Evolutionary conservation across 208 protist genomes (phyloP), one percentile per base, ranked within the genome.

Genomic region (Trypanosoma vivax): DNA sequence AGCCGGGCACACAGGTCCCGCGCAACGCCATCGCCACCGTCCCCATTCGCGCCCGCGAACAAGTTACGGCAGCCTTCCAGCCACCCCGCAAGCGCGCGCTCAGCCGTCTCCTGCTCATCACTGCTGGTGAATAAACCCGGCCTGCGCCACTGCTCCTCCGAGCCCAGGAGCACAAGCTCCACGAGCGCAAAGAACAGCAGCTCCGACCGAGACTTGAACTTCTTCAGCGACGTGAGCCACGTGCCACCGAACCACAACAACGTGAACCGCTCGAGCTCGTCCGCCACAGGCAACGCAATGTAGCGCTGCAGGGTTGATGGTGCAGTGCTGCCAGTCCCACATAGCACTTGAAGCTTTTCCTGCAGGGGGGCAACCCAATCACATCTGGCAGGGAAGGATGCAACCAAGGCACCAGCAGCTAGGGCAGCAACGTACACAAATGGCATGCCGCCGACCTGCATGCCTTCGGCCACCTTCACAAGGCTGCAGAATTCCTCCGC

Each of bases 141-240:
- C 34, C 30, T 53, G n/a, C 24, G 13, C 79, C 76, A 91, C 29
- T 49, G 49, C 35, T 65, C 60, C 70, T 92, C 85, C 1, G 79
- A 76, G 21, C 73, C 68, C 3, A 60, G 38, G 23, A 84, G 53
- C 7, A 88, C 81, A 31, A 61, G 33, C 59, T 90, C 85, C 3
- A 87, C 49, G 7, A 72, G 60, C 37, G 48, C 74, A 56, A 71
- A 86, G 55, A 72, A 90, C 19, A 90, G 68, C 71, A 90, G 71
- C 56, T 93, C 86, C 14, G 61, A 63, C 18, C 86, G 75, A 1
- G 76, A 76, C 29, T 70, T 65, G 35, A 90, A 93, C 66, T 93
- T 93, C 40, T 76, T 70, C 21, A 57, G 48, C 9, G n/a, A n/a
- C 37, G 48, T 38, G 40, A 58, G 38, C 6, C 35, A 33, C 23